A percentile compares a stretch with the other conserved stretches of the same genome.
Evolutionary conservation across 768 basidiomycete genomes (phyloP).

Genomic region (Gloeopeniophorella convolvens): DNA sequence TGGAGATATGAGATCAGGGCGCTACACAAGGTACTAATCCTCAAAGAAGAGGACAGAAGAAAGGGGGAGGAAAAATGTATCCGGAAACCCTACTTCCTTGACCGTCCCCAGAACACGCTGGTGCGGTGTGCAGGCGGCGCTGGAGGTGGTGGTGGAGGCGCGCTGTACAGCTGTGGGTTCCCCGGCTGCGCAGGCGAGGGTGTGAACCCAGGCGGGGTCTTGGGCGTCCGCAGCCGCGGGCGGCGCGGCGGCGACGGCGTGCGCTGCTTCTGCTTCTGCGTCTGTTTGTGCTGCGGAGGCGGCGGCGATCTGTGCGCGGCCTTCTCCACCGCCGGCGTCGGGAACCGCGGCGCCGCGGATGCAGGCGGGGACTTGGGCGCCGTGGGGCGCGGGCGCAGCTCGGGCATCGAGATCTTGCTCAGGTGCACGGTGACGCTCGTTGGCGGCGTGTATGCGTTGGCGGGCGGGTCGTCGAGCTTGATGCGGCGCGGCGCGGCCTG

Average conservation of each 20-base stretch:
- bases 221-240: not conserved
- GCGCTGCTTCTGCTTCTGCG: too few species aligned
- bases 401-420: conserved; percentile 85
- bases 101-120: conserved; percentile 2
- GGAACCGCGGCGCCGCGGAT: not conserved
- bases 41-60: too few species aligned
- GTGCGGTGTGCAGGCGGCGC: not conserved
- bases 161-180: not conserved
- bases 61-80: too few species aligned
- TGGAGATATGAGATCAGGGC: too few species aligned
- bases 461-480: conserved; percentile 46
- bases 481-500: conserved; percentile 49
- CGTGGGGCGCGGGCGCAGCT: conserved; percentile 52
- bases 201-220: not conserved
- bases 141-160: not conserved
- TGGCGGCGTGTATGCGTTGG: conserved; percentile 55
- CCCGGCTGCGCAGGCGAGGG: not conserved
- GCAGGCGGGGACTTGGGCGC: conserved; percentile 21
- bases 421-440: conserved; percentile 64
- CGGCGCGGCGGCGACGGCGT: not conserved
- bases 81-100: conserved; percentile 6
- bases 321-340: not conserved
- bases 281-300: not conserved
- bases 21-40: too few species aligned
- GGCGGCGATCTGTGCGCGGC: too few species aligned